Evolutionary conservation across 805 yeast species (phyloP), one percentile per base, ranked within the genome.

Genomic region (Wickerhamomyces mucosus): DNA sequence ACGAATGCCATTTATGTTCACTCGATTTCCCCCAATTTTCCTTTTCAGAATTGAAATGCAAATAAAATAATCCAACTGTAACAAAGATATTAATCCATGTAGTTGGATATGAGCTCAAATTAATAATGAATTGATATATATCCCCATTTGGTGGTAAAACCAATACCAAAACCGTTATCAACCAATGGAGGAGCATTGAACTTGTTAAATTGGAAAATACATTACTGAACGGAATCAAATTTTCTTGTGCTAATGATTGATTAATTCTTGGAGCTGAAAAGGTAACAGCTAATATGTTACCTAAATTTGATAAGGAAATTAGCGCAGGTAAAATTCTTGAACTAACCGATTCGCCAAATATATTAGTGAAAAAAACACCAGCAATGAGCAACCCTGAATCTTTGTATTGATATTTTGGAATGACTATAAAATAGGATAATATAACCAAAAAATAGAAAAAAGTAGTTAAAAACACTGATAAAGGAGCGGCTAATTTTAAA

Each of bases 361-460:
- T 59, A 42, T 66, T 67, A 31, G 63, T 57, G 56, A 75, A 72
- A 51, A 69, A 75, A 4, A 69, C 58, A 9, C 81, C 83, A 0
- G 83, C 82, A 9, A 76, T 70, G 18, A 76, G 55, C 3, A 71
- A 79, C 0, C 83, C 83, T 5, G 79, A 68, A 19, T 63, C 55
- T 28, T 59, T 49, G 33, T 73, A 58, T 39, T 64, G 69, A 4
- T 62, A 58, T 28, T 61, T 58, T 19, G 68, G 66, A 2, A 62
- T 59, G 10, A 61, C 66, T 6, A 61, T 46, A 32, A 54, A 67
- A 48, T 75, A 75, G 6, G 81, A 72, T 18, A 72, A 43, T 27
- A 73, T 65, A 27, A 78, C 79, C 32, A 73, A 47, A 36, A 73
- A 61, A 47, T 76, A 76, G 12, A 76, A 58, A 1, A 61, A 39